Evolutionary conservation across 2,329 filamentous ascomycete genomes (phyloP).

Genomic region (Bipolaris sorokiniana): DNA sequence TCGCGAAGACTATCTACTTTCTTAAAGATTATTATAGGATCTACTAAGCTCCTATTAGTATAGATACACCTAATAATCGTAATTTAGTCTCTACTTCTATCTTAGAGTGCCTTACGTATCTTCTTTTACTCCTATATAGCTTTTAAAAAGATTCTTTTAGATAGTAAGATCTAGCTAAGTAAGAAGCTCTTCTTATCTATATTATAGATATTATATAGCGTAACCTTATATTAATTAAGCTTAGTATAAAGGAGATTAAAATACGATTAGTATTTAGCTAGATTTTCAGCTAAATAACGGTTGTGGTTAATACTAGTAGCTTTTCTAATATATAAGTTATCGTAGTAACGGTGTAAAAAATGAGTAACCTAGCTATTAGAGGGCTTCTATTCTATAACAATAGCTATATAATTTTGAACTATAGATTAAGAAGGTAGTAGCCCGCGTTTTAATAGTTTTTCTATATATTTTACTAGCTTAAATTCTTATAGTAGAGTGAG

Average conservation of each 20-base stretch:
- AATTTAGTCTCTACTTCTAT: too few species aligned
- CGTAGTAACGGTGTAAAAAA: background rate
- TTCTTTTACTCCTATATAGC: too few species aligned
- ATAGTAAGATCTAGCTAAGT: background rate
- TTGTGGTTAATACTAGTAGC: background rate
- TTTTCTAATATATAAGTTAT: background rate
- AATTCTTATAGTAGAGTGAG: background rate
- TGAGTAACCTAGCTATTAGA: background rate
- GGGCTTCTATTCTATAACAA: background rate
- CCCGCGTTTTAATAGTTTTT: background rate
- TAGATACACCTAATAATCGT: too few species aligned
- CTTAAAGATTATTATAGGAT: too few species aligned
- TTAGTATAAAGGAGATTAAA: too few species aligned
- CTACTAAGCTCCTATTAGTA: too few species aligned
- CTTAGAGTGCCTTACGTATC: too few species aligned
- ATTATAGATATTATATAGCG: too few species aligned
- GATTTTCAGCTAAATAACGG: background rate
- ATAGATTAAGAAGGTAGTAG: background rate
- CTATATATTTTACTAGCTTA: background rate
- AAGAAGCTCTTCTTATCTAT: background rate
- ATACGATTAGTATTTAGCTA: too few species aligned
- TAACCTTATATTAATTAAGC: too few species aligned
- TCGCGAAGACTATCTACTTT: too few species aligned
- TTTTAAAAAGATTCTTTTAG: background rate
- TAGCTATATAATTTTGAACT: background rate